phyloP scores from a whole-genome alignment of 768 basidiomycete species.

The Serendipita vermifera region DNA sequence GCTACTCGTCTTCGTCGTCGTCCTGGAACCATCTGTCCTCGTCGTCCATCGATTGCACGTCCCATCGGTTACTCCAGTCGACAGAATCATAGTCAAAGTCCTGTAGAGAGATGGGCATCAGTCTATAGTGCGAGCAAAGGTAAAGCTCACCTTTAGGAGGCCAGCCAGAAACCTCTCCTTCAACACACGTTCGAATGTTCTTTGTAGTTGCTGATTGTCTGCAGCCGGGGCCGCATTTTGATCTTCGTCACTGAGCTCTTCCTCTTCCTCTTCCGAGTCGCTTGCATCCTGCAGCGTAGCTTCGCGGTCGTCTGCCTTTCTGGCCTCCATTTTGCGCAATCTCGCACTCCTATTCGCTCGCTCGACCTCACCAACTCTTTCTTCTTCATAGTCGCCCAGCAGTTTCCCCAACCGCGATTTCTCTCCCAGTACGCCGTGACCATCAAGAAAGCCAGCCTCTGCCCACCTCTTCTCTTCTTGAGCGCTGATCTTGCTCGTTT shows the following conservation, averaged over 20 bases:
- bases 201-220: conserved; percentile 11
- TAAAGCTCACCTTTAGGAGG: conserved; percentile 12
- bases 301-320: conserved; percentile 17
- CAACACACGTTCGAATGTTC: conserved; percentile 12
- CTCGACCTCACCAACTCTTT: conserved; percentile 53
- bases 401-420: conserved; percentile 36
- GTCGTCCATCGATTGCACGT: conserved; percentile 13
- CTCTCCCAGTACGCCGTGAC: conserved; percentile 50
- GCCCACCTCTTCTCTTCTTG: conserved; percentile 63
- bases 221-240: too few relatives aligned
- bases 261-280: conserved; percentile 40
- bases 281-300: too few relatives aligned
- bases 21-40: conserved; percentile 18
- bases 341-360: conserved; percentile 33
- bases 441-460: conserved; percentile 44
- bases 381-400: conserved; percentile 63
- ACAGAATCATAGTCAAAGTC: conserved; percentile 15
- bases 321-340: not conserved
- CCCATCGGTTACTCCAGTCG: conserved; percentile 16
- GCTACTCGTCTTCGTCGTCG: conserved; percentile 13
- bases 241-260: conserved; percentile 22
- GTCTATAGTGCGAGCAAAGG: not conserved
- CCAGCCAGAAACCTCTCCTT: conserved; percentile 16
- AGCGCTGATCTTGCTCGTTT: conserved; percentile 32
- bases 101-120: conserved; percentile 6